phyloP scores from a whole-genome alignment of 179 eudicot genomes.

The Nepenthes alata region DNA sequence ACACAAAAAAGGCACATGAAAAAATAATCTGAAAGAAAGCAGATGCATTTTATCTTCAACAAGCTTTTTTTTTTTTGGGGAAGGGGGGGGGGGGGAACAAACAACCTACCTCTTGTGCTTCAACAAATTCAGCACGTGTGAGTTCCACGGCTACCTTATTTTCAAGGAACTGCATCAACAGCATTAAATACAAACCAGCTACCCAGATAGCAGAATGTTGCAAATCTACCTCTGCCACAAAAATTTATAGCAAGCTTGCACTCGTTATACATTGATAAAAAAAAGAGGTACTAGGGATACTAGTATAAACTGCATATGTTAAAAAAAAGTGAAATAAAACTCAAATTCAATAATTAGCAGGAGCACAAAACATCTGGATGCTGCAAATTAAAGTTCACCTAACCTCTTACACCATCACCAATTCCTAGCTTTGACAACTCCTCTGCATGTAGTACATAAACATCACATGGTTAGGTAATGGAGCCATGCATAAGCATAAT shows the following conservation, averaged over 20 bases:
- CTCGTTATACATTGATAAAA: background rate
- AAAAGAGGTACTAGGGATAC: background rate
- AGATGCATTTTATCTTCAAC: background rate
- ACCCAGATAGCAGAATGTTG: constrained; percentile 94
- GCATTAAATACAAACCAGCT: constrained; percentile 88
- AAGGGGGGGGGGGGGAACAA: background rate
- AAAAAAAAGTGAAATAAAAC: background rate
- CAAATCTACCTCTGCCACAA: constrained; percentile 66
- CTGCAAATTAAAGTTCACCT: constrained; percentile 4
- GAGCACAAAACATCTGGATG: background rate
- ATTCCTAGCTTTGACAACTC: constrained; percentile 84
- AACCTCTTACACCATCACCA: constrained; percentile 60
- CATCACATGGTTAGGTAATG: background rate
- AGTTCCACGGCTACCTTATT: constrained; percentile 95
- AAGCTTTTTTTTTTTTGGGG: background rate
- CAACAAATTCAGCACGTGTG: constrained; percentile 82
- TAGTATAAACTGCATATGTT: no score
- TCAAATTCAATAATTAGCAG: background rate
- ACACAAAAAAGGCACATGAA: background rate
- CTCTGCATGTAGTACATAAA: constrained; percentile 35
- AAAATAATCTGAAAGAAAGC: background rate
- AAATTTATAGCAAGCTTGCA: constrained; percentile 7
- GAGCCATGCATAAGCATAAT: background rate
- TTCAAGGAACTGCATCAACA: constrained; percentile 89
- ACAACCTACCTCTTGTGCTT: constrained; percentile 82